Conservation (phyloP, 2,329 filamentous ascomycete species). For the Chaetomium strumarium region DNA sequence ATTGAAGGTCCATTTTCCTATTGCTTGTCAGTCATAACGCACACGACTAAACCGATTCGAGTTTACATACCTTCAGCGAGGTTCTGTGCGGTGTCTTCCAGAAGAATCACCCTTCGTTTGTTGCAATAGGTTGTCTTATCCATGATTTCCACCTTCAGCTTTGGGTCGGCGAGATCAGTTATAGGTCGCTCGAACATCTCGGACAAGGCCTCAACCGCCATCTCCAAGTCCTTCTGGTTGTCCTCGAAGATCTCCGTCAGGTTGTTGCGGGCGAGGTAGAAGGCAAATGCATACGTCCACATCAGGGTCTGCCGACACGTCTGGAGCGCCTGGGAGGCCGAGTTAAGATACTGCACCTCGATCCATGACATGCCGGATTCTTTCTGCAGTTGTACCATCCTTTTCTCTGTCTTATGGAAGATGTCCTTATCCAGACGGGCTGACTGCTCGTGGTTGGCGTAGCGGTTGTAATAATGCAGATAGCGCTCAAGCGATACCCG, state of each 20-base stretch:
- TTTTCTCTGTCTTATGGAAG: slow-evolving; percentile 93
- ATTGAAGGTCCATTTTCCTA: slow-evolving; percentile 45
- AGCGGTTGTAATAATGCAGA: slow-evolving; percentile 97
- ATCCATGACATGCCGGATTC: slow-evolving; percentile 98
- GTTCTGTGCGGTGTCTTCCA: slow-evolving; percentile 91
- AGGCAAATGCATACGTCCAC: slow-evolving; percentile 99
- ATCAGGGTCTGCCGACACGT: slow-evolving; percentile 97
- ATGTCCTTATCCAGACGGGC: slow-evolving; percentile 95
- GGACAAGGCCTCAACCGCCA: slow-evolving; percentile 94
- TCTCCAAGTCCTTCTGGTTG: slow-evolving; percentile 95
- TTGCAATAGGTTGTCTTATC: slow-evolving; percentile 98
- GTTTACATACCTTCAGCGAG: slow-evolving; percentile 68
- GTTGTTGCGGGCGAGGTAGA: slow-evolving; percentile 94
- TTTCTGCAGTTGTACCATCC: slow-evolving; percentile 94
- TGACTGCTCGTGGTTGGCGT: slow-evolving; percentile 97
- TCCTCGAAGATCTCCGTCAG: slow-evolving; percentile 96
- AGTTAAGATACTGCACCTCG: slow-evolving; percentile 93
- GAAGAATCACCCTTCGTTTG: slow-evolving; percentile 79
- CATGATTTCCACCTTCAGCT: slow-evolving; percentile 96
- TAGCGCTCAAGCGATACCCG: slow-evolving; percentile 92
- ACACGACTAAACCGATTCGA: too few relatives aligned
- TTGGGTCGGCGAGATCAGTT: slow-evolving; percentile 74
- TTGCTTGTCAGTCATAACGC: slow-evolving; percentile 22
- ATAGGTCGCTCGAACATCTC: slow-evolving; percentile 99
- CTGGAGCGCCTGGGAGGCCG: slow-evolving; percentile 87